Evolutionary conservation across 2,329 filamentous ascomycete genomes (phyloP), one percentile per base, ranked within the genome.

Genomic region (Paradendryphiella salina): DNA sequence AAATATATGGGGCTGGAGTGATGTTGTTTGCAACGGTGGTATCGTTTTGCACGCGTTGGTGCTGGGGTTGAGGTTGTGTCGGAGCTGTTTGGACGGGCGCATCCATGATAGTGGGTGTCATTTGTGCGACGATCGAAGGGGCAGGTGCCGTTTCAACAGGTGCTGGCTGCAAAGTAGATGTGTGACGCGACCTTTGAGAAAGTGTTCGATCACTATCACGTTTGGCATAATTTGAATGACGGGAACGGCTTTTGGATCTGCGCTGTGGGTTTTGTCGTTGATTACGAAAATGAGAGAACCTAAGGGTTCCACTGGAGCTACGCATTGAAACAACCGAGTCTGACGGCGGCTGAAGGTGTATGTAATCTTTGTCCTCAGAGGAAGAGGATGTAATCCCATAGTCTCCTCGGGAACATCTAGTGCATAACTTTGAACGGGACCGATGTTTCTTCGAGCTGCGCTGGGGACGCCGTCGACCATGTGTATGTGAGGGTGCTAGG

Each of bases 221-320:
- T 3, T 34, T 49, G 4, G 7, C 9, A 20, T 51, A 54, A 5
- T 32, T 52, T 1, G 55, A 18, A 18, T 2, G 46, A 14, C 37
- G 45, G 2, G 38, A 46, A 5, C 23, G 31, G 8, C 47, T 38
- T 9, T 47, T 39, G 3, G 54, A 38, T 4, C 13, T 54, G 4
- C 15, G 52, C 18, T 32, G 35, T 21, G 20, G 15, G 7, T 36
- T 20, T 1, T 49, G 48, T 11, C 18, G 4, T 13, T 52, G 45
- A 17, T 48, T 59, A 18, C 40, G 53, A 29, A 56, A 55, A 11
- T 47, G 50, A 6, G 46, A 53, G 2, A 56, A 53, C 7, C 51
- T 50, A 18, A 57, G 21, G 2, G 56, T 61, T 5, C 52, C 50
- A n/a, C 59, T 50, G 8, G 58, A 58, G 17, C 20, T 51, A 5